These are phyloP conservation scores for Coelastrella sp. DNA, from an alignment of 139 green algal genomes.

Conservation along the genomic window DNA sequence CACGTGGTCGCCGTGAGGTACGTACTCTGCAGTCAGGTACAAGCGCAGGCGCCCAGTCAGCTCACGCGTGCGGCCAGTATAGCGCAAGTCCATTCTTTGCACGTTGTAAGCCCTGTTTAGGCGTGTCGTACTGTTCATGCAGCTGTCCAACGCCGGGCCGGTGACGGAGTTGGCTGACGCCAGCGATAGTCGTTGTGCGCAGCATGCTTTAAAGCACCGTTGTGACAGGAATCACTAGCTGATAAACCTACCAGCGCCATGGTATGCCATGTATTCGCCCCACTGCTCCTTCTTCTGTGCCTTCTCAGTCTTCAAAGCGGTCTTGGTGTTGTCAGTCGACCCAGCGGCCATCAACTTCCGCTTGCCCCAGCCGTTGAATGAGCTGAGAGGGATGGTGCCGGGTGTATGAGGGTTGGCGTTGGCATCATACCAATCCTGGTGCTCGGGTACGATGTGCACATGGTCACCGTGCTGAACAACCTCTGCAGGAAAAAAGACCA, in stretches of 20 bases:
- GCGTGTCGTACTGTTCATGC: too few relatives aligned
- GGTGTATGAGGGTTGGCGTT: neutral
- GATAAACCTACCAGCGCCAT: neutral
- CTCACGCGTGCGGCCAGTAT: too few relatives aligned
- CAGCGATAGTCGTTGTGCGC: too few relatives aligned
- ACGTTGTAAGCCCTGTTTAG: too few relatives aligned
- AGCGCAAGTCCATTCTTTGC: too few relatives aligned
- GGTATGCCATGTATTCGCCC: neutral
- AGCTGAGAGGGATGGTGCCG: neutral
- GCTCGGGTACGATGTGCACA: neutral
- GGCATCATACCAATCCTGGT: neutral
- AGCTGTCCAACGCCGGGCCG: too few relatives aligned
- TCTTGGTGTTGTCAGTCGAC: neutral
- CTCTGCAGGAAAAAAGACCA: neutral
- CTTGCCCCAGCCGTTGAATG: neutral
- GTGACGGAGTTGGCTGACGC: too few relatives aligned
- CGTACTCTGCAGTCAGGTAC: constrained; percentile 9
- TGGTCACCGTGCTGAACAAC: neutral
- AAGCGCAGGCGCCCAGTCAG: too few relatives aligned
- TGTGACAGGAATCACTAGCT: too few relatives aligned
- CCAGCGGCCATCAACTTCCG: neutral
- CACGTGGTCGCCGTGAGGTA: neutral
- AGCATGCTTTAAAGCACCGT: too few relatives aligned
- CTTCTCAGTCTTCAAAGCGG: neutral
- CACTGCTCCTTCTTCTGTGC: neutral